phyloP scores from a whole-genome alignment of 2,329 filamentous ascomycete species.

The Didymella pomorum region DNA sequence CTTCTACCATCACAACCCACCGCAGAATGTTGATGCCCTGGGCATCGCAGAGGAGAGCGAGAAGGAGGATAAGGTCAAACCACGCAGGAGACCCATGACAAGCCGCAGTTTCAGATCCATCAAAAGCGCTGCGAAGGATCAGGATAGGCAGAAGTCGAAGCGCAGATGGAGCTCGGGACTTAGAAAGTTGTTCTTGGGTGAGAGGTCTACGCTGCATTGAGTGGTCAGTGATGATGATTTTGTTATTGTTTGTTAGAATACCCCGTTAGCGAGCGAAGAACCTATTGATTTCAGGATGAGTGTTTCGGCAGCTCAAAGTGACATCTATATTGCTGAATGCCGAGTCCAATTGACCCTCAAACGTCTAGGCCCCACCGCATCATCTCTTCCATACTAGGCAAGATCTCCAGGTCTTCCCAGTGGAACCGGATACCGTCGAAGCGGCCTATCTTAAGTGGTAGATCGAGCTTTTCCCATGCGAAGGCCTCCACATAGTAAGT shows the following conservation, averaged over 20 bases:
- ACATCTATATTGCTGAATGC: background rate
- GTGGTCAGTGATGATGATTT: background rate
- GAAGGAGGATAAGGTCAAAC: background rate
- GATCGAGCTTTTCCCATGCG: background rate
- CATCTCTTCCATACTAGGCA: background rate
- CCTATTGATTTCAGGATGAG: background rate
- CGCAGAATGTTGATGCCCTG: constrained; percentile 13
- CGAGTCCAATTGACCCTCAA: background rate
- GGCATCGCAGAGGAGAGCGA: constrained; percentile 12
- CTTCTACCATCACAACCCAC: constrained; percentile 8
- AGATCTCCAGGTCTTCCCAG: background rate
- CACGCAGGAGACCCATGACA: constrained; percentile 7
- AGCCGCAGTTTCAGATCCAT: constrained; percentile 19
- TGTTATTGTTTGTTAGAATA: background rate
- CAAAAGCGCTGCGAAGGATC: constrained; percentile 15
- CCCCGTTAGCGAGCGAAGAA: background rate
- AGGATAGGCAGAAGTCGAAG: constrained; percentile 23
- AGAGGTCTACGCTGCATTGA: constrained; percentile 6
- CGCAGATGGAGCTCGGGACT: constrained; percentile 36
- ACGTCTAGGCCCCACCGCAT: background rate
- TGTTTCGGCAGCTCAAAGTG: background rate
- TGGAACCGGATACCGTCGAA: background rate
- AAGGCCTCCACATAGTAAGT: background rate
- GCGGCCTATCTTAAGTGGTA: background rate
- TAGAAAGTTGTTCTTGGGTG: constrained; percentile 29